These are phyloP conservation scores for Boletellus ananas DNA, from an alignment of 768 basidiomycete species.

Conservation along the genomic window DNA sequence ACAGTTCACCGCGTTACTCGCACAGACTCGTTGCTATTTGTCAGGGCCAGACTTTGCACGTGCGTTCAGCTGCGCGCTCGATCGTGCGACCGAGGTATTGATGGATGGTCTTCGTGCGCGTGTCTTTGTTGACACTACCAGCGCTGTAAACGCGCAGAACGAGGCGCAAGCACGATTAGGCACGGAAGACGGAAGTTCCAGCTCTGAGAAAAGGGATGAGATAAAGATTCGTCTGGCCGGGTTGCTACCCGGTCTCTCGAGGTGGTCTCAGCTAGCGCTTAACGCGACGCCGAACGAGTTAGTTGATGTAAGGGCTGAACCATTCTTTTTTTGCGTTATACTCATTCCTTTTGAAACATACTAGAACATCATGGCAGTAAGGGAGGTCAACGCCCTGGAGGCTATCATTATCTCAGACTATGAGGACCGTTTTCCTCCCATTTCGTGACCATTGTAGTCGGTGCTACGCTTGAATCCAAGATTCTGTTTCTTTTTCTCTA, in stretches of 20 bases:
- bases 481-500: neutral
- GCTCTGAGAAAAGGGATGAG: constrained; percentile 27
- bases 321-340: neutral
- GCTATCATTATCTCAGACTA: constrained; percentile 73
- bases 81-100: constrained; percentile 61
- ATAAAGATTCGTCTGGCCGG: constrained; percentile 68
- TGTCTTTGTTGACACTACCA: constrained; percentile 46
- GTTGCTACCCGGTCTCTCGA: constrained; percentile 72
- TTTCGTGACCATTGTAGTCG: constrained; percentile 12
- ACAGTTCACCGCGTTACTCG: constrained; percentile 59
- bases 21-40: constrained; percentile 63
- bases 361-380: constrained; percentile 57
- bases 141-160: constrained; percentile 3
- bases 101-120: constrained; percentile 60
- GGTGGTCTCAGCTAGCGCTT: constrained; percentile 71
- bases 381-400: constrained; percentile 64
- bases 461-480: neutral
- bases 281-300: constrained; percentile 73
- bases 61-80: constrained; percentile 72
- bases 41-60: constrained; percentile 64
- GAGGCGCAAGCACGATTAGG: constrained; percentile 7
- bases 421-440: constrained; percentile 42
- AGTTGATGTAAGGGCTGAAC: constrained; percentile 64
- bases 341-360: neutral
- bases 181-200: constrained; percentile 15